Percentiles rank a stretch among this genome's conserved stretches.
phyloP scores from a whole-genome alignment of 345 rosid species.

The Sonneratia alba region DNA sequence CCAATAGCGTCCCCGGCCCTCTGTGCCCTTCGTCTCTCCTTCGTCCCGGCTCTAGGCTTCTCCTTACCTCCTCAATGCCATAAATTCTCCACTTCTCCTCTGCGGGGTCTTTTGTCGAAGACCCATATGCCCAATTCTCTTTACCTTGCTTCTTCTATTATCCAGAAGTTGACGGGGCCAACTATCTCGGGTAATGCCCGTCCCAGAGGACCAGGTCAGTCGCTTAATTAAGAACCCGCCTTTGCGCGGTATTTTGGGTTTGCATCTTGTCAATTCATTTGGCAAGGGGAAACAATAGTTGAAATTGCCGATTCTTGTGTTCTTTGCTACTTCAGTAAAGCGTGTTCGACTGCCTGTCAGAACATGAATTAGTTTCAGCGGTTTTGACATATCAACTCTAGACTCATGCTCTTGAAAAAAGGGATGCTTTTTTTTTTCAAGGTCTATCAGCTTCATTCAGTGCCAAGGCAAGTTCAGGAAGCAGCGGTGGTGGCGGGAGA shows the following conservation, averaged over 20 bases:
- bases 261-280: background rate
- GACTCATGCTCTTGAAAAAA: background rate
- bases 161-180: constrained; percentile 8
- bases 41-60: constrained; percentile 24
- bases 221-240: background rate
- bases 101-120: constrained; percentile 14
- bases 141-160: constrained; percentile 1
- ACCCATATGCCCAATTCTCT: constrained; percentile 12
- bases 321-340: background rate
- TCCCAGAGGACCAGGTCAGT: constrained; percentile 21
- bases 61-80: constrained; percentile 22
- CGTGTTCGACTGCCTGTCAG: background rate
- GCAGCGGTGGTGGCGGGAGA: constrained; percentile 43
- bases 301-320: background rate
- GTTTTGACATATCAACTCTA: background rate
- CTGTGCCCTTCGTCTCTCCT: constrained; percentile 27
- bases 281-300: background rate
- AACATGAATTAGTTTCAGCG: background rate
- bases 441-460: constrained; percentile 48
- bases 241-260: background rate
- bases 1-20: constrained; percentile 20
- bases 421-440: background rate
- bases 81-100: constrained; percentile 22
- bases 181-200: constrained; percentile 15
- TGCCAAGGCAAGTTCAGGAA: constrained; percentile 28